Base-by-base conservation (phyloP, 1,284 basidiomycete species). In the Puccinia coronata region DNA sequence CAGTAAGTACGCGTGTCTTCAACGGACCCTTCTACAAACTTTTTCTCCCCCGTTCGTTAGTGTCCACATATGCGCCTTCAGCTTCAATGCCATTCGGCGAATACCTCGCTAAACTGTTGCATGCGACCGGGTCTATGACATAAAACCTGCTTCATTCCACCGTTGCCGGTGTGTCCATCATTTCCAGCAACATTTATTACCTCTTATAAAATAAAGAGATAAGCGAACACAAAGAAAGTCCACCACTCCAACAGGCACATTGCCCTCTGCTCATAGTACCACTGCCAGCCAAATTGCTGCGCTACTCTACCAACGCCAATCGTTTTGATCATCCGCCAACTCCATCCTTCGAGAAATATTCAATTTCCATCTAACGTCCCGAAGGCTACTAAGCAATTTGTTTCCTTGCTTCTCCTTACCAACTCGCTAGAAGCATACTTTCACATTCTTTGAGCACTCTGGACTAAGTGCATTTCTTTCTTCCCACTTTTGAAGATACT, bases 401-500 rank as follows among this genome's bases (percentile, higher is more conserved):
- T 23, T 63, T 63, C 16, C 18, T n/a, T 63, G n/a, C 23, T 16
- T 63, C 3, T 16, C 34, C 28, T 18, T 6, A 23, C 23, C 39
- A 39, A 6, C 59, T 39, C n/a, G 0, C 34, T 20, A 20, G 39
- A 34, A 63, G 28, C 23, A 63, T 39, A 2, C 11, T 18, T 11
- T 9, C 18, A 4, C 57, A n/a, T n/a, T n/a, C 36, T 31, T 34
- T 63, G 18, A 63, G n/a, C 59, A 63, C 59, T 63, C 59, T 39
- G 59, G 59, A 63, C 59, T 63, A 63, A 63, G 59, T 63, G 59
- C 39, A 39, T n/a, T n/a, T n/a, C n/a, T 39, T 39, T 63, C 39
- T 34, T n/a, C 23, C 39, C n/a, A 39, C 8, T 36, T 39, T 63
- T 34, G 1, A 28, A 16, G 12, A 12, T 31, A 12, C 31, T 20